A percentile compares a stretch with the other conserved stretches of the same genome.
Conservation (phyloP, 176 grass and related monocot genomes). For the Pontederia crassipes region DNA sequence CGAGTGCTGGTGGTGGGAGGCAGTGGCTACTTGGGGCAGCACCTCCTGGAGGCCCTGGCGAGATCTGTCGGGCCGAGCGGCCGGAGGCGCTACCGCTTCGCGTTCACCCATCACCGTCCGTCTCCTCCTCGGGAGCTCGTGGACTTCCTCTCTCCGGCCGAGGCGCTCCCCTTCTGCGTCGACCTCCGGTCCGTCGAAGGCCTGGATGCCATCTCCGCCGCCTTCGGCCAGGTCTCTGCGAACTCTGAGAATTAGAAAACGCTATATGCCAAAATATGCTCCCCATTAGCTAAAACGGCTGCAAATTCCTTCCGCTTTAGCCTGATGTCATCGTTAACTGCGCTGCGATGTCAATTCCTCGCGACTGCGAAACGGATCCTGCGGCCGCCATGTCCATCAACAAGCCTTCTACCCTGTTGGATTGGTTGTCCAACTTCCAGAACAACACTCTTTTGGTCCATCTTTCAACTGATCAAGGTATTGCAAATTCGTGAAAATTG, state of each 20-base stretch:
- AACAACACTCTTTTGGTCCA: conserved; percentile 59
- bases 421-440: conserved; percentile 45
- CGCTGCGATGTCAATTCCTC: conserved; percentile 72
- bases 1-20: conserved; percentile 73
- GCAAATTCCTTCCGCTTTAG: conserved; percentile 20
- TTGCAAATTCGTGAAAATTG: neutral
- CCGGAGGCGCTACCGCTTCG: conserved; percentile 24
- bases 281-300: neutral
- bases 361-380: conserved; percentile 65
- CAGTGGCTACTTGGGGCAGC: conserved; percentile 80
- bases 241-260: no score
- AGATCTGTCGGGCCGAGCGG: neutral
- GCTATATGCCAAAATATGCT: no score
- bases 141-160: conserved; percentile 31
- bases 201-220: conserved; percentile 26
- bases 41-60: conserved; percentile 59
- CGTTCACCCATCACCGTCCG: conserved; percentile 68
- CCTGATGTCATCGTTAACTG: conserved; percentile 81
- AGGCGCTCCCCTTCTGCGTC: conserved; percentile 39
- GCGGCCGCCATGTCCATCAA: conserved; percentile 64
- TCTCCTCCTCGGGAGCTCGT: conserved; percentile 47
- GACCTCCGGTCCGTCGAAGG: conserved; percentile 62
- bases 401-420: conserved; percentile 51
- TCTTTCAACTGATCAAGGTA: conserved; percentile 96
- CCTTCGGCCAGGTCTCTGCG: conserved; percentile 59